Evolutionary conservation across 768 basidiomycete species (phyloP), one percentile per base, ranked within the genome.

Genomic region (Chalciporus chontae): DNA sequence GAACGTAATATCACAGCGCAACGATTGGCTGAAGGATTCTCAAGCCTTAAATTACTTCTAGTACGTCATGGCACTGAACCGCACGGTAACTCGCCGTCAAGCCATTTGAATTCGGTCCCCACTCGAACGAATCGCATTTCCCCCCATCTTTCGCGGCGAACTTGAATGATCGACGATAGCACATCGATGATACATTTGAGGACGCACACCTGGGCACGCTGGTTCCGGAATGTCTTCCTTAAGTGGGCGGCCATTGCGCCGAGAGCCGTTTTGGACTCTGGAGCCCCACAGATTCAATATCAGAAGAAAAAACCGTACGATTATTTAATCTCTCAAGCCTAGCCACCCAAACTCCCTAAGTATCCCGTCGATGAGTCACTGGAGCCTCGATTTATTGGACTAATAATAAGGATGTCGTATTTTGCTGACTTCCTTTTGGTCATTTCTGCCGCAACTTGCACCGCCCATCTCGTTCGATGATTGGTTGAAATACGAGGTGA

Each of bases 301-400:
- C 14, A 36, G 9, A 36, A 36, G 3, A 34, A 15, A 36, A 36
- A 36, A 5, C 3, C 14, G 15, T 36, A 36, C n/a, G 14, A 36
- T 36, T n/a, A n/a, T n/a, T n/a, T 36, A 36, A 36, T 36, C n/a
- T 15, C 5, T 36, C 34, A 36, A 36, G 1, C 41, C 41, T 23
- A 48, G 46, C 46, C 53, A n/a, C 31, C 24, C 38, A 42, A 54
- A 40, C 18, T 14, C 52, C 45, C 13, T 10, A n/a, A n/a, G n/a
- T n/a, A 13, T 48, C 53, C 14, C 42, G 45, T 53, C 42, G 42
- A 55, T 36, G 1, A 52, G 23, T 21, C 6, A 14, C 27, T 5
- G 29, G 19, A 21, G 19, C 34, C n/a, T 36, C n/a, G 34, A 36
- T 36, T 6, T 36, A 36, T 36, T n/a, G 34, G 15, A n/a, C n/a